Evolutionary conservation across 768 basidiomycete species (phyloP), one percentile per base, ranked within the genome.

Genomic region (Pleurotus tuber-regium): DNA sequence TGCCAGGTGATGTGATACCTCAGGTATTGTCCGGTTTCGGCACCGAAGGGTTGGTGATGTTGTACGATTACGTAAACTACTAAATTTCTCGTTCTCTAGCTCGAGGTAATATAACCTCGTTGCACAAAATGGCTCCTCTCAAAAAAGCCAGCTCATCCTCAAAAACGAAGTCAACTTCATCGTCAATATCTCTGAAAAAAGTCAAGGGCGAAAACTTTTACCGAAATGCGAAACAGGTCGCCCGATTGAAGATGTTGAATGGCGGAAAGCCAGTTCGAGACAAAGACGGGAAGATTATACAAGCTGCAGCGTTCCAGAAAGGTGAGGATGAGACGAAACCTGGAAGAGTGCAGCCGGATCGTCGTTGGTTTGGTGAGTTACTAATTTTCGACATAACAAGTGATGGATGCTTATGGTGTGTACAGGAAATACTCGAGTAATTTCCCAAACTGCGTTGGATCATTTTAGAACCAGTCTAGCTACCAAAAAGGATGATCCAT

Each of bases 161-260:
- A 33, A 72, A 69, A 54, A 72, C 61, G 46, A 59, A 57, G 16
- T 30, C 55, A 4, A 65, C 71, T 1, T 61, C 71, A 14, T 66
- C 72, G 5, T 65, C 69, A 12, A 58, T 79, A 1, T 74, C 81
- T 3, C 72, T 90, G 38, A 80, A 82, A 58, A 86, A 77, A 66
- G 80, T 88, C 57, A 93, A 92, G 65, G 95, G 94, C 63, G 93
- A 97, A 74, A 99, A 96, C 68, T 98, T 98, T 75, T 99, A 97
- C 73, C 90, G 94, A 69, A 84, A 94, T 87, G 94, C 92, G 38
- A 98, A 98, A 66, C 77, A 84, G 61, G 92, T 85, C 30, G 73
- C 76, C 25, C 76, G 87, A 54, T 81, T 94, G 50, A 98, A 97
- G 76, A 88, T 99, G 87, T 81, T 97, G 61, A 89, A 79, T 52